A percentile compares a stretch with the other conserved stretches of the same genome.
phyloP scores from a whole-genome alignment of 805 yeast genomes.

The Saturnispora mendoncae region DNA sequence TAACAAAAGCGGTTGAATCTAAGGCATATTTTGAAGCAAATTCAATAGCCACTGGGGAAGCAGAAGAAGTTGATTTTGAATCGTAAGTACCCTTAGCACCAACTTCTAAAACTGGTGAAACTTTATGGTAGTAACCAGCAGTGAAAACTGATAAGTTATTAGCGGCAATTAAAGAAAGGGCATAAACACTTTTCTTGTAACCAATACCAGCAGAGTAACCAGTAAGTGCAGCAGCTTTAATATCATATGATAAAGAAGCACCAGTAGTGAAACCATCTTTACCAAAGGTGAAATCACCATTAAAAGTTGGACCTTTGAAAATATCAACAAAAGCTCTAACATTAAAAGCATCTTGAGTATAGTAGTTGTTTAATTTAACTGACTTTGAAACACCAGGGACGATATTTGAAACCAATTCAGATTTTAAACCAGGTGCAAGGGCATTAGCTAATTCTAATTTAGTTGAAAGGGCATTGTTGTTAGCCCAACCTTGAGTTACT shows the following conservation, averaged over 20 bases:
- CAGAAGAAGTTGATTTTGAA: conserved; percentile 62
- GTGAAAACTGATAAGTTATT: conserved; percentile 82
- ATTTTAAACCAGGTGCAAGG: conserved; percentile 90
- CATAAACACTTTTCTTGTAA: conserved; percentile 80
- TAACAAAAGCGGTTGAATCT: conserved; percentile 81
- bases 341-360: conserved; percentile 85
- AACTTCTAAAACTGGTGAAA: conserved; percentile 83
- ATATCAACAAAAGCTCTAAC: conserved; percentile 94
- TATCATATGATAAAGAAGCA: conserved; percentile 95
- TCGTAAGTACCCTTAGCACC: conserved; percentile 98
- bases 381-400: conserved; percentile 80
- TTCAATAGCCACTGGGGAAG: conserved; percentile 82
- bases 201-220: conserved; percentile 92
- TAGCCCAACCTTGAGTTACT: conserved; percentile 96
- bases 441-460: conserved; percentile 88
- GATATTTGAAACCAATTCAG: conserved; percentile 80
- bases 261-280: conserved; percentile 97
- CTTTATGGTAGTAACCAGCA: conserved; percentile 96
- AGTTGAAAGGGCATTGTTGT: conserved; percentile 84
- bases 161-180: conserved; percentile 76
- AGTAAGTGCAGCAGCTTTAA: conserved; percentile 84
- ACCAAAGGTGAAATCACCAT: conserved; percentile 91
- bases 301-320: conserved; percentile 90
- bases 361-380: conserved; percentile 84
- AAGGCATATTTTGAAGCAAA: conserved; percentile 91